These are phyloP conservation scores for Venturia aucupariae DNA, from an alignment of 2,329 filamentous ascomycete species.

Conservation along the genomic window DNA sequence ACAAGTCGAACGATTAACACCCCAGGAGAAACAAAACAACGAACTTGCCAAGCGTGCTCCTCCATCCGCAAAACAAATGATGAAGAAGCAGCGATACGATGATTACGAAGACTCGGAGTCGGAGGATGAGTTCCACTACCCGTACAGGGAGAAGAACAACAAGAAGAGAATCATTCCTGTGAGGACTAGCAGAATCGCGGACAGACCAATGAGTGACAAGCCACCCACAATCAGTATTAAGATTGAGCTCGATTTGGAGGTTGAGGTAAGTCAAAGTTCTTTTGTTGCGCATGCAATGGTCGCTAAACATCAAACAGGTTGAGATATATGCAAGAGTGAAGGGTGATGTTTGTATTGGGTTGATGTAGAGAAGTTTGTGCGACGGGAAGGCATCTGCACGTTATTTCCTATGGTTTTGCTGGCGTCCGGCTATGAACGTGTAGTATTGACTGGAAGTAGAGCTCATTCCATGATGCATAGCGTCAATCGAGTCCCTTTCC, in stretches of 20 bases:
- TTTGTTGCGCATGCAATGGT: conserved; percentile 22
- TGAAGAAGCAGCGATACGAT: conserved; percentile 2
- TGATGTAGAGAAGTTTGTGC: conserved; percentile 19
- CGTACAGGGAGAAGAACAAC: conserved; percentile 16
- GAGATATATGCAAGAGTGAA: conserved; percentile 26
- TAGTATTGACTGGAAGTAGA: neutral
- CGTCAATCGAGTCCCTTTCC: neutral
- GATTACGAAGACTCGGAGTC: conserved; percentile 15
- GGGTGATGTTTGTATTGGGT: conserved; percentile 24
- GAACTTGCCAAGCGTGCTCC: conserved; percentile 2
- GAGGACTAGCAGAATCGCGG: conserved; percentile 30
- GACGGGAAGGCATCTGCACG: neutral
- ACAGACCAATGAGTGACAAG: conserved; percentile 28
- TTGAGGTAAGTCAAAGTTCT: conserved; percentile 25
- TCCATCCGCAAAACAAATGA: neutral
- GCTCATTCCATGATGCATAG: neutral
- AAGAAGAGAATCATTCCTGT: conserved; percentile 22
- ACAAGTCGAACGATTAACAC: neutral
- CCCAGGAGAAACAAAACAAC: neutral
- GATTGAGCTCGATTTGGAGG: conserved; percentile 32
- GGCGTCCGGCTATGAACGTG: neutral
- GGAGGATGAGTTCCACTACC: conserved; percentile 28
- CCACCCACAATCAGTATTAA: conserved; percentile 33
- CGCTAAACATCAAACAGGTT: conserved; percentile 20
- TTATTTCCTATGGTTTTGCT: neutral